Conservation (phyloP, 257 asterid genomes). For the Solanum tarapatanum region DNA sequence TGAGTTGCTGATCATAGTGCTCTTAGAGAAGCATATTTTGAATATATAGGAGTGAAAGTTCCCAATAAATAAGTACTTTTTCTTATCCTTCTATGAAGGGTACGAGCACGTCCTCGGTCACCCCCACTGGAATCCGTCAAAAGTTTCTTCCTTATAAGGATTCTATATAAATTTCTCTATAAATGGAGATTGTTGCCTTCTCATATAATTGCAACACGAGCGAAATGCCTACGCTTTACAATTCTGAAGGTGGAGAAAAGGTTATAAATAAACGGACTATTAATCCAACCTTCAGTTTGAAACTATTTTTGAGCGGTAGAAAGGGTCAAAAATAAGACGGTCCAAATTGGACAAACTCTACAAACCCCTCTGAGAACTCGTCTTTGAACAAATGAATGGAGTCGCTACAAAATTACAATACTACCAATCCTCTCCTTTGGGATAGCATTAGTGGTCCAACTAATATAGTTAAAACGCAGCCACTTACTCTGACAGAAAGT, state of each 20-base stretch:
- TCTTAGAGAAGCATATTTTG: background rate
- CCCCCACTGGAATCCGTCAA: background rate
- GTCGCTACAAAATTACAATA: background rate
- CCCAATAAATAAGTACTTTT: background rate
- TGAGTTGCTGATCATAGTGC: background rate
- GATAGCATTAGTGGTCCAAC: background rate
- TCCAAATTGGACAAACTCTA: background rate
- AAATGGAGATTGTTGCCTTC: background rate
- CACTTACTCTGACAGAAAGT: slow-evolving; percentile 38
- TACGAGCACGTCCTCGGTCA: background rate
- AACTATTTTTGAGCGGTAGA: background rate
- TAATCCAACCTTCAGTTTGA: background rate
- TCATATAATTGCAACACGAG: background rate
- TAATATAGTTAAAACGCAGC: background rate
- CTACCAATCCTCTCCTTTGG: background rate
- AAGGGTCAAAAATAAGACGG: background rate
- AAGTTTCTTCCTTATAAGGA: background rate
- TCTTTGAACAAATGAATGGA: background rate
- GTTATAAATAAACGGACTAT: background rate
- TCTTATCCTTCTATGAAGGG: background rate
- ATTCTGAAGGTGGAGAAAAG: background rate
- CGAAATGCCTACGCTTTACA: background rate
- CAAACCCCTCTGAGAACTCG: background rate
- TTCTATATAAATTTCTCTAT: background rate
- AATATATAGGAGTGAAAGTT: background rate